These are phyloP conservation scores for Ilex aquifolium DNA, from an alignment of 257 asterid genomes.

Conservation along the genomic window DNA sequence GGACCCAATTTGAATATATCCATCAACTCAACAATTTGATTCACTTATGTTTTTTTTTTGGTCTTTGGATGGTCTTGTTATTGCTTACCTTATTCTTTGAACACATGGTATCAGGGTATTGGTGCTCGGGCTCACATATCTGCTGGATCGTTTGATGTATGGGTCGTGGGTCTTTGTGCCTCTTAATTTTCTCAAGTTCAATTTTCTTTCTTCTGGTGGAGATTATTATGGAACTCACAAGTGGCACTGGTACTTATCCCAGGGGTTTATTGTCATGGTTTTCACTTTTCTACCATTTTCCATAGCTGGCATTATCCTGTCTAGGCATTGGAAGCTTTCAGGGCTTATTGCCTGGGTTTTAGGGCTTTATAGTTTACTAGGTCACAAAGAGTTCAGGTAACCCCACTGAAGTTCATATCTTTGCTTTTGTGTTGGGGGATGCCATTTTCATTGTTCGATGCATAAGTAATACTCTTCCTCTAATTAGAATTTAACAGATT, in stretches of 20 bases:
- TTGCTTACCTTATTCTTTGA: conserved; percentile 22
- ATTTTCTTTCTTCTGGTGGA: conserved; percentile 91
- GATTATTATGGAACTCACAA: conserved; percentile 98
- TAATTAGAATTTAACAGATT: conserved; percentile 61
- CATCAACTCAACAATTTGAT: background rate
- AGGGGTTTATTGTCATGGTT: conserved; percentile 92
- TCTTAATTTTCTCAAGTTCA: conserved; percentile 83
- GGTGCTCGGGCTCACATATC: conserved; percentile 65
- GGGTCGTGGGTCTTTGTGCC: conserved; percentile 92
- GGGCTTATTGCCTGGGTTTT: conserved; percentile 83
- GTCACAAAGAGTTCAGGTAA: conserved; percentile 99
- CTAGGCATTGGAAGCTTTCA: conserved; percentile 69
- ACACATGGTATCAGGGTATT: conserved; percentile 45
- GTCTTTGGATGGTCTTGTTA: background rate
- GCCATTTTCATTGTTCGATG: conserved; percentile 9
- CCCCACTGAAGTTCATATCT: background rate
- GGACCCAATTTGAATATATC: too few species aligned
- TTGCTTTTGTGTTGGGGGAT: conserved; percentile 4
- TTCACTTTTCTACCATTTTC: conserved; percentile 75
- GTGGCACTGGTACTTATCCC: conserved; percentile 99
- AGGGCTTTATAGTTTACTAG: conserved; percentile 81
- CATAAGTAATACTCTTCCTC: conserved; percentile 37
- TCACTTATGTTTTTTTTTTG: conserved; percentile 7
- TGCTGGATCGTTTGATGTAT: conserved; percentile 74
- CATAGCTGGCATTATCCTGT: conserved; percentile 52